Evolutionary conservation across 805 yeast genomes (phyloP), one percentile per base, ranked within the genome.

Genomic region (Candida michaelii): DNA sequence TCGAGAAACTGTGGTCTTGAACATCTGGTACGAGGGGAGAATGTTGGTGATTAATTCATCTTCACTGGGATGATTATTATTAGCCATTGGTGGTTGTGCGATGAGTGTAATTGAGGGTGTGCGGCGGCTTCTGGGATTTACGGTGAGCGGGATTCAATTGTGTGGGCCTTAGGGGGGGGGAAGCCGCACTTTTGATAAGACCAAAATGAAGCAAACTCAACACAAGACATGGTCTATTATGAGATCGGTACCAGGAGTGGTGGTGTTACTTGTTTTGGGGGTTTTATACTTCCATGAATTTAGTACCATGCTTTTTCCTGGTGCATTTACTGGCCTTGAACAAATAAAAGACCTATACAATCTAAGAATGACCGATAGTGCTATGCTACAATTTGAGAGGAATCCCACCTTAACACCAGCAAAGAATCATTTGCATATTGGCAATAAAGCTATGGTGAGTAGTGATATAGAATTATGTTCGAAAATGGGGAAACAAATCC

Each of bases 391-490:
- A 5, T 12, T 25, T 21, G 44, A 36, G 18, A 59, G 62, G 7
- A 36, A 42, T 18, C 79, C 82, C 0, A 63, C 76, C 2, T 62
- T 78, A 50, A 33, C 59, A 11, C 84, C 84, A 0, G 54, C 61
- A 0, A 11, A 42, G 1, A 59, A 66, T 10, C 66, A 67, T 40
- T 61, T 73, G 3, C 68, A 66, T 9, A 41, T 45, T 1, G 82
- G 80, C 0, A 18, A 39, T 6, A 51, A 70, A 13, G 89, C 82
- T 6, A 86, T 85, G 56, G 88, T 85, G 8, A 78, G 87, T 1
- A 71, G 80, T 30, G 93, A 85, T 55, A 76, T 79, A 2, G 80
- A 78, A 8, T 45, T 63, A 12, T 85, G 93, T 56, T 83, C 90
- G 1, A 53, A 68, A 13, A 58, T 84, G 71, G 93, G 89, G 6